A percentile compares a stretch with the other conserved stretches of the same genome.
These are phyloP conservation scores for Peniophora sp. DNA, from an alignment of 1,284 basidiomycete genomes.

Conservation along the genomic window DNA sequence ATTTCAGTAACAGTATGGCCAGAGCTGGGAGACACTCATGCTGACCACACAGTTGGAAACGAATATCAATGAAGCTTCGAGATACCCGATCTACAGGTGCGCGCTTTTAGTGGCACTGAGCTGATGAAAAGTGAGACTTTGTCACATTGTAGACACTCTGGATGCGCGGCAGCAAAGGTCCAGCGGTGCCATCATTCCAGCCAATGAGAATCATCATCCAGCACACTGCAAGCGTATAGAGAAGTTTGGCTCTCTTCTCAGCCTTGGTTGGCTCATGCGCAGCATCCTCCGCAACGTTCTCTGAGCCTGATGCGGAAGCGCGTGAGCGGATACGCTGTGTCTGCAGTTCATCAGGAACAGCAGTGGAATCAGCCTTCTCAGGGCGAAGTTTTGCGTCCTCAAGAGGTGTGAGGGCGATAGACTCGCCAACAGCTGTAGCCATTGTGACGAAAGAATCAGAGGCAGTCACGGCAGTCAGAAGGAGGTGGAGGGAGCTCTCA, in stretches of 20 bases:
- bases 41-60: constrained; percentile 41
- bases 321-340: too few species aligned
- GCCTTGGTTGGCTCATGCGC: not conserved
- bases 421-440: too few species aligned
- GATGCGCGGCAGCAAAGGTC: constrained; percentile 48
- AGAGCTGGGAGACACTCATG: constrained; percentile 1
- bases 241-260: constrained; percentile 7
- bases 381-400: too few species aligned
- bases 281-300: too few species aligned
- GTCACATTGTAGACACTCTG: constrained; percentile 42
- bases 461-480: too few species aligned
- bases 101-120: not conserved
- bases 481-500: too few species aligned
- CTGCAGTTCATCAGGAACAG: too few species aligned
- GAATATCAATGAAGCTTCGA: constrained; percentile 46
- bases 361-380: too few species aligned
- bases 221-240: constrained; percentile 31
- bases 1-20: not conserved
- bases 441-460: too few species aligned
- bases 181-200: constrained; percentile 60
- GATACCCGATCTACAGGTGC: constrained; percentile 26
- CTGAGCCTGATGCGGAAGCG: too few species aligned
- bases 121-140: not conserved
- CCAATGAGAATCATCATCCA: constrained; percentile 37
- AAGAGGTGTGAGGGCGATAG: too few species aligned